These are phyloP conservation scores for Diaporthe ampelina DNA, from an alignment of 2,329 filamentous ascomycete species.

Conservation along the genomic window DNA sequence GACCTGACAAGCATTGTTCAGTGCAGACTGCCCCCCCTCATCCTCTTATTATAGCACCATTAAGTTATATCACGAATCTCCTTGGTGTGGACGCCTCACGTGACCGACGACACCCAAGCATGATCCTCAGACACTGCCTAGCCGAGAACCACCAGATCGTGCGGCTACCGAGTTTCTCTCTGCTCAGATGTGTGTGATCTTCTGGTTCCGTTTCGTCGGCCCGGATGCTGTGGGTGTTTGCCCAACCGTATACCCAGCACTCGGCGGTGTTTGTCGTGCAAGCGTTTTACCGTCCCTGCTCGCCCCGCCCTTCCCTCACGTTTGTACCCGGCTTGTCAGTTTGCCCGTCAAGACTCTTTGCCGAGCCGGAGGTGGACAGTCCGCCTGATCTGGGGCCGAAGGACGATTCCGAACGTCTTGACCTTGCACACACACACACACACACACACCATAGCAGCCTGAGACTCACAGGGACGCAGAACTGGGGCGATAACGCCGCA, in stretches of 20 bases:
- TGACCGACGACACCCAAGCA: neutral
- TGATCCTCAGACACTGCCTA: neutral
- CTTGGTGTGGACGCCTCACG: neutral
- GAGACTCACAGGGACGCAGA: neutral
- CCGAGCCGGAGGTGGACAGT: neutral
- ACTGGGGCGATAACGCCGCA: neutral
- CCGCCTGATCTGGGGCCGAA: constrained; percentile 5
- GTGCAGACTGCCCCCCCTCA: constrained; percentile 9
- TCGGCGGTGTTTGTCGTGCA: neutral
- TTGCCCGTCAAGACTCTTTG: neutral
- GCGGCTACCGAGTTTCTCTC: neutral
- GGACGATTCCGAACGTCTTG: neutral
- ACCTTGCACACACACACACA: neutral
- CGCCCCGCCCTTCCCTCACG: neutral
- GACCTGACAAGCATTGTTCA: neutral
- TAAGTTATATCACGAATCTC: neutral
- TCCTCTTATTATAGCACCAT: neutral
- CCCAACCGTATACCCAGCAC: neutral
- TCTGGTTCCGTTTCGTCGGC: constrained; percentile 18
- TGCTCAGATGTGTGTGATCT: constrained; percentile 1
- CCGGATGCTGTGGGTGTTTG: neutral
- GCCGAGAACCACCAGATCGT: neutral
- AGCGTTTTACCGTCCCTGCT: neutral
- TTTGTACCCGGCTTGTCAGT: no score
- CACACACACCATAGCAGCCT: neutral